Evolutionary conservation across 441 rosid genomes (phyloP).

Genomic region (Gossypium aridum): DNA sequence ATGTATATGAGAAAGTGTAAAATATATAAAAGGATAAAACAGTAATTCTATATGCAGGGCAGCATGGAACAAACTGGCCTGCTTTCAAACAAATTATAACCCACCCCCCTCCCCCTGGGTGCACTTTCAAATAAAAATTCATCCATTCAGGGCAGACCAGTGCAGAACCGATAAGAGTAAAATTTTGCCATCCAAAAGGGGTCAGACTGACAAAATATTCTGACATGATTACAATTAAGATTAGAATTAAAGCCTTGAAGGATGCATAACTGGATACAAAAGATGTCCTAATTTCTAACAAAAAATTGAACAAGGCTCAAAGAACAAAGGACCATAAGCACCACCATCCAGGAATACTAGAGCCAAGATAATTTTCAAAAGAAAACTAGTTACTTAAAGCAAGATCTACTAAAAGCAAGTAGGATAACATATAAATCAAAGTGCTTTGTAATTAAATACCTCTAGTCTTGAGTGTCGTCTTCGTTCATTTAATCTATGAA

Average conservation of each 20-base stretch:
- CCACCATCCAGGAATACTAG: neutral
- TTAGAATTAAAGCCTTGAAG: neutral
- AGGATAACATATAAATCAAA: neutral
- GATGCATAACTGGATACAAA: neutral
- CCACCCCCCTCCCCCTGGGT: no score
- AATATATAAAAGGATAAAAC: no score
- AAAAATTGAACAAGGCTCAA: neutral
- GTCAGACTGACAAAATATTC: neutral
- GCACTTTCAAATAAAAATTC: no score
- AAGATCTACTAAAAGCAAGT: neutral
- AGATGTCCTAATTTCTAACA: neutral
- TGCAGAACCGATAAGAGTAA: no score
- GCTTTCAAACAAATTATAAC: no score
- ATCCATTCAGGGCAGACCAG: no score
- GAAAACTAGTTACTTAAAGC: neutral
- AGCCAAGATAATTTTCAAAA: neutral
- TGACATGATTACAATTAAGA: neutral
- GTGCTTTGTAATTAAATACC: constrained; percentile 27
- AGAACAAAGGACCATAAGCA: no score
- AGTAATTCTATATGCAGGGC: no score
- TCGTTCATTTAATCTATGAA: constrained; percentile 39
- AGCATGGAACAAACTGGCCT: no score
- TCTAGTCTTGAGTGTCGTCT: constrained; percentile 54
- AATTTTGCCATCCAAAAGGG: no score
- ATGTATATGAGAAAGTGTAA: no score